phyloP scores from a whole-genome alignment of 805 yeast genomes.

The Saccharomyces paradoxus region DNA sequence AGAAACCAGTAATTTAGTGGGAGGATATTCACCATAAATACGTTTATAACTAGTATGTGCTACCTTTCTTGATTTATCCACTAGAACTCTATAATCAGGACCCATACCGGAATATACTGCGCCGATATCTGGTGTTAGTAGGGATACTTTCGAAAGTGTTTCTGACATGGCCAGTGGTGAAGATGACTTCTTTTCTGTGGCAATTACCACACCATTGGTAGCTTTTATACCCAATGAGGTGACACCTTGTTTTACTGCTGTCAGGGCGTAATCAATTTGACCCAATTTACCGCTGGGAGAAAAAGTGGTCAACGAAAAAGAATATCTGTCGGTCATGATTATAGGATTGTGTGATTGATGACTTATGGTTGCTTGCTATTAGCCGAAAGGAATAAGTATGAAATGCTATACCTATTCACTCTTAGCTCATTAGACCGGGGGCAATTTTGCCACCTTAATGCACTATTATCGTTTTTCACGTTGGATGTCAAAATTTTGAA shows the following conservation, averaged over 20 bases:
- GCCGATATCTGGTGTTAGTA: conserved; percentile 90
- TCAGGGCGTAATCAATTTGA: conserved; percentile 94
- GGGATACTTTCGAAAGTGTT: conserved; percentile 66
- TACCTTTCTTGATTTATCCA: conserved; percentile 86
- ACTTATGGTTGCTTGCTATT: neutral
- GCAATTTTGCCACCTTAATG: neutral
- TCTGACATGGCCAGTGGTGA: conserved; percentile 72
- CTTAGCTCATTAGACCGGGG: neutral
- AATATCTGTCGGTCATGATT: conserved; percentile 93
- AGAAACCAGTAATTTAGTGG: conserved; percentile 85
- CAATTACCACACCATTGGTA: conserved; percentile 90
- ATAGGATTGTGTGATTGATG: neutral
- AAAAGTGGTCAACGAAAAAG: conserved; percentile 93
- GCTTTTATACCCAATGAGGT: conserved; percentile 92
- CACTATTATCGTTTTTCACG: neutral
- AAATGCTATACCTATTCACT: neutral
- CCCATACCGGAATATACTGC: conserved; percentile 98
- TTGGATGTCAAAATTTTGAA: neutral
- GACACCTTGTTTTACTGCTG: conserved; percentile 96
- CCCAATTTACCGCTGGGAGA: conserved; percentile 98
- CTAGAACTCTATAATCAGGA: conserved; percentile 91
- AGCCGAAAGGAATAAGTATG: neutral
- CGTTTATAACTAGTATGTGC: conserved; percentile 91
- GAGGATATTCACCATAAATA: conserved; percentile 93
- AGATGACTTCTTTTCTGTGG: conserved; percentile 87